Conservation (phyloP, 345 rosid genomes). For the Bruguiera sexangula region DNA sequence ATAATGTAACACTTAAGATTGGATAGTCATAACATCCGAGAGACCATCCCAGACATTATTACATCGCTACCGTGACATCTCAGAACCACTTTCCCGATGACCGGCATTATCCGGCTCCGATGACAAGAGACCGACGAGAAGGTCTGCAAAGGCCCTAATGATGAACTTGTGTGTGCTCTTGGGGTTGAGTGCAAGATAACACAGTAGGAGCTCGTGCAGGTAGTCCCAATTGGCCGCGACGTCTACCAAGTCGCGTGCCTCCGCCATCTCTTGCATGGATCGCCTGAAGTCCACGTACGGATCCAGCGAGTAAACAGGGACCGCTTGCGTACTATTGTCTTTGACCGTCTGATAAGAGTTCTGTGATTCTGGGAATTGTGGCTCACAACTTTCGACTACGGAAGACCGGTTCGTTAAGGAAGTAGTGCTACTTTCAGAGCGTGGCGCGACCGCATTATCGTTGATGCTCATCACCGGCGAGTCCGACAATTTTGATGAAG, state of each 20-base stretch:
- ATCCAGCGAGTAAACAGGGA: slow-evolving; percentile 71
- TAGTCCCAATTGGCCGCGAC: slow-evolving; percentile 60
- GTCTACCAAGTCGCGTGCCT: slow-evolving; percentile 56
- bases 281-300: slow-evolving; percentile 76
- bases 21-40: slow-evolving; percentile 16
- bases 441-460: not conserved
- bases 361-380: not conserved
- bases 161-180: slow-evolving; percentile 60
- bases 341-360: slow-evolving; percentile 13
- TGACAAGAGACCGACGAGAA: slow-evolving; percentile 62
- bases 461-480: not conserved
- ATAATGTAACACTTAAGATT: not conserved
- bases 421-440: not conserved
- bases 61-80: slow-evolving; percentile 12
- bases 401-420: not conserved
- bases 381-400: not conserved
- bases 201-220: slow-evolving; percentile 71
- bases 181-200: slow-evolving; percentile 72
- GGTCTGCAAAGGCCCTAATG: slow-evolving; percentile 75
- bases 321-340: slow-evolving; percentile 42
- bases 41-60: slow-evolving; percentile 6
- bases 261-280: slow-evolving; percentile 98
- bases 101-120: not conserved
- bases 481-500: slow-evolving; percentile 21
- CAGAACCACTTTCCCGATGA: slow-evolving; percentile 5